These are phyloP conservation scores for Pleurostoma richardsiae DNA, from an alignment of 2,329 filamentous ascomycete genomes.

Conservation along the genomic window DNA sequence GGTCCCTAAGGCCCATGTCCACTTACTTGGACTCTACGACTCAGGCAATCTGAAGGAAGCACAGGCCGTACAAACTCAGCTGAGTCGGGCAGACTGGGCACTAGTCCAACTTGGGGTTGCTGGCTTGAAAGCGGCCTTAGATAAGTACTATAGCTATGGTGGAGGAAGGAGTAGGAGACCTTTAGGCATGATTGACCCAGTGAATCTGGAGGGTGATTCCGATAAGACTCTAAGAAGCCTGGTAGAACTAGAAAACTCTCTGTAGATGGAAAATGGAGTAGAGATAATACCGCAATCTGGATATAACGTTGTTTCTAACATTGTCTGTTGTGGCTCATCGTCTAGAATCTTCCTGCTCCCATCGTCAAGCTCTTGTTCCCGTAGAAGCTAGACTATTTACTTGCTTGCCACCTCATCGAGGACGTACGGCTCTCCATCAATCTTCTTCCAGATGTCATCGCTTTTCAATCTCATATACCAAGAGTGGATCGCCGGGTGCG, in stretches of 20 bases:
- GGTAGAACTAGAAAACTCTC: neutral
- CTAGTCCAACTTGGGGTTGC: slow-evolving; percentile 20
- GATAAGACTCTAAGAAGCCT: neutral
- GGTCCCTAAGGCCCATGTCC: slow-evolving; percentile 20
- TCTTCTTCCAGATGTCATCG: slow-evolving; percentile 9
- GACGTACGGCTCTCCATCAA: slow-evolving; percentile 6
- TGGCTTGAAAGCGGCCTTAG: slow-evolving; percentile 19
- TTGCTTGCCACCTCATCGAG: slow-evolving; percentile 6
- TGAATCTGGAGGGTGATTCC: neutral
- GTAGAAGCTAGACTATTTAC: slow-evolving; percentile 3
- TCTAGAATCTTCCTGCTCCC: no score
- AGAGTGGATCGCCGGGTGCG: slow-evolving; percentile 10
- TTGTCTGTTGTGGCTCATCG: no score
- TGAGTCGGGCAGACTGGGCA: slow-evolving; percentile 21
- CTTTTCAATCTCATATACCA: slow-evolving; percentile 12
- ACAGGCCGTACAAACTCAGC: slow-evolving; percentile 25
- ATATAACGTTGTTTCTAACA: no score
- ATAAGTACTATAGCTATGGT: slow-evolving; percentile 14
- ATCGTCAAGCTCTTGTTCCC: no score
- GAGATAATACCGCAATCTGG: no score
- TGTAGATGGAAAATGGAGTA: no score
- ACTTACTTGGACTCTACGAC: slow-evolving; percentile 26
- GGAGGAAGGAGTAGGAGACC: slow-evolving; percentile 16
- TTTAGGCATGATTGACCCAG: slow-evolving; percentile 8
- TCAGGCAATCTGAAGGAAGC: slow-evolving; percentile 25